Conservation (phyloP, 345 rosid genomes). For the Populus pruinosa region DNA sequence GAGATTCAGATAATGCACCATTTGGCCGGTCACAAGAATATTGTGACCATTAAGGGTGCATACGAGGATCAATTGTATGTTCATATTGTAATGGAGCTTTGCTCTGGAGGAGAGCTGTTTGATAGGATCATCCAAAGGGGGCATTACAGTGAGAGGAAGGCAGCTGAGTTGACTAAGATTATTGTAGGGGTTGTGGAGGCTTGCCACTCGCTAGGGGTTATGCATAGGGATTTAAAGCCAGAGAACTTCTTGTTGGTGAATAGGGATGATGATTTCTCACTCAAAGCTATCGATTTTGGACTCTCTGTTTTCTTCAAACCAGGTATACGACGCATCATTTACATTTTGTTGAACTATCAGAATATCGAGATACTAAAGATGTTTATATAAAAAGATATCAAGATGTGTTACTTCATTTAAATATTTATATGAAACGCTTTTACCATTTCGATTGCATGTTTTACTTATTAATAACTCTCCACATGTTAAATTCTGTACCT, state of each 20-base stretch:
- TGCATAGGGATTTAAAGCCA: constrained; percentile 98
- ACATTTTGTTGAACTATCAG: neutral
- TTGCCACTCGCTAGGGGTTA: constrained; percentile 94
- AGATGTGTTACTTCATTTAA: neutral
- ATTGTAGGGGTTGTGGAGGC: constrained; percentile 95
- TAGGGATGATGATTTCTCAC: constrained; percentile 95
- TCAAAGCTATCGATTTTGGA: constrained; percentile 97
- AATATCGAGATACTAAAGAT: neutral
- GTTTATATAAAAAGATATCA: neutral
- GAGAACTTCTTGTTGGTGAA: constrained; percentile 96
- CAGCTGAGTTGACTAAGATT: constrained; percentile 89
- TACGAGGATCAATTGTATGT: constrained; percentile 81
- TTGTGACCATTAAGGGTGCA: constrained; percentile 92
- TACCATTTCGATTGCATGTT: neutral
- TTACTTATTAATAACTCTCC: neutral
- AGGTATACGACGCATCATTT: constrained; percentile 33
- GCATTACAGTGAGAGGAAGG: constrained; percentile 92
- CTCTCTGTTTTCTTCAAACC: constrained; percentile 98
- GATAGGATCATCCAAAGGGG: constrained; percentile 97
- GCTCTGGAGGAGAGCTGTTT: constrained; percentile 92
- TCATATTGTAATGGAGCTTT: constrained; percentile 97
- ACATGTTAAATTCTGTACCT: neutral
- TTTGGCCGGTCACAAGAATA: constrained; percentile 91
- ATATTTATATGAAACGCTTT: neutral
- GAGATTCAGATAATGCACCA: constrained; percentile 99